Evolutionary conservation across 345 rosid species (phyloP).

Genomic region (Pugionium dolabratum): DNA sequence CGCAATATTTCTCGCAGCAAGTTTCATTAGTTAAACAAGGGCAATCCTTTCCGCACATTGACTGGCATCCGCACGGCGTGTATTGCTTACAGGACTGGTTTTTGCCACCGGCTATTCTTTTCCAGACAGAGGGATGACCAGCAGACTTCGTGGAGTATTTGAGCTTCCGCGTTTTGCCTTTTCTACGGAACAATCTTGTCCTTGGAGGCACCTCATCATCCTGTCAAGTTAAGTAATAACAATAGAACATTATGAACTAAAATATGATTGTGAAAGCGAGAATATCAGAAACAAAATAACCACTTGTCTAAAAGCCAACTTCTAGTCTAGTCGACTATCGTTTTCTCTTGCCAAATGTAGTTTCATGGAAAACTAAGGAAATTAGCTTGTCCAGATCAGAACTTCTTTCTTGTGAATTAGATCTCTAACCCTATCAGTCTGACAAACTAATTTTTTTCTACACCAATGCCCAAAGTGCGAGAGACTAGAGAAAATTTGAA

Average conservation of each 20-base stretch:
- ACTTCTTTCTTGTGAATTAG: background rate
- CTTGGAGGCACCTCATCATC: constrained; percentile 82
- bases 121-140: constrained; percentile 96
- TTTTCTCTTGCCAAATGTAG: constrained; percentile 16
- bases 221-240: constrained; percentile 41
- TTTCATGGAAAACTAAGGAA: constrained; percentile 1
- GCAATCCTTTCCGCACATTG: constrained; percentile 93
- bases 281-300: constrained; percentile 3
- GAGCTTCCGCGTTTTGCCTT: constrained; percentile 85
- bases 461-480: constrained; percentile 9
- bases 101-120: constrained; percentile 94
- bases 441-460: constrained; percentile 18
- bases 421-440: constrained; percentile 18
- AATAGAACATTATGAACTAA: constrained; percentile 3
- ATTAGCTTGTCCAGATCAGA: constrained; percentile 15
- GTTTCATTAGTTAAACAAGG: constrained; percentile 81
- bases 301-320: constrained; percentile 24
- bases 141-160: constrained; percentile 96
- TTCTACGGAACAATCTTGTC: constrained; percentile 74
- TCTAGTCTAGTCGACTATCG: constrained; percentile 3
- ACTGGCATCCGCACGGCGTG: constrained; percentile 90
- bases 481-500: constrained; percentile 6
- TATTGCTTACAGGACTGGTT: constrained; percentile 86
- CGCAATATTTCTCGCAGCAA: constrained; percentile 98
- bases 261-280: constrained; percentile 10